Percentiles rank a stretch among this genome's conserved stretches.
These are phyloP conservation scores for Penicillium sp. DNA, from an alignment of 2,329 filamentous ascomycete genomes.

Conservation along the genomic window DNA sequence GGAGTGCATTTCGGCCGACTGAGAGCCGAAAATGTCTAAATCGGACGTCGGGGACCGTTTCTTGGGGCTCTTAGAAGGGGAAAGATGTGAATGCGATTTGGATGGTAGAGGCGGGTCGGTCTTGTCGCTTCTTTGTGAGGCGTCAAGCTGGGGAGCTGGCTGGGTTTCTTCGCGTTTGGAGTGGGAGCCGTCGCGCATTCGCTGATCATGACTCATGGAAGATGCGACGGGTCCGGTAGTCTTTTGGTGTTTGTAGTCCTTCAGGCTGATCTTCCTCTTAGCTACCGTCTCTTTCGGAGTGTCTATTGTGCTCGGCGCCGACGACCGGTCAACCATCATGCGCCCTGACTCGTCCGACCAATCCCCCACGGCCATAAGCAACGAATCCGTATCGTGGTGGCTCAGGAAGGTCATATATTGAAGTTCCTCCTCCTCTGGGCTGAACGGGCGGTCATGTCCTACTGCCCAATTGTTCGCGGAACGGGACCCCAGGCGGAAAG, in stretches of 20 bases:
- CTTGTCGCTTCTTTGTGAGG: conserved; percentile 15
- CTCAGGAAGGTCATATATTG: conserved; percentile 60
- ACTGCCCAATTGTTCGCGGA: conserved; percentile 46
- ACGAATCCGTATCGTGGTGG: conserved; percentile 52
- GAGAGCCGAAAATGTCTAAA: conserved; percentile 12
- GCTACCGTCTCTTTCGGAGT: conserved; percentile 39
- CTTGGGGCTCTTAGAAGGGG: conserved; percentile 18
- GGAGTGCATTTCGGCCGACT: conserved; percentile 25
- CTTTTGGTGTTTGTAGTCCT: conserved; percentile 56
- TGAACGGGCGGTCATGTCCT: conserved; percentile 50
- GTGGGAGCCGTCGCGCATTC: conserved; percentile 16
- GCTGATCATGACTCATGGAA: conserved; percentile 22
- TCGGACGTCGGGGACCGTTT: conserved; percentile 28
- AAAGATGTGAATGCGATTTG: conserved; percentile 13
- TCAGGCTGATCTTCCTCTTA: conserved; percentile 60
- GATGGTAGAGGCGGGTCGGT: conserved; percentile 8
- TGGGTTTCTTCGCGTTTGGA: conserved; percentile 19
- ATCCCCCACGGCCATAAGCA: conserved; percentile 50
- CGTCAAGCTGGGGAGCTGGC: conserved; percentile 17
- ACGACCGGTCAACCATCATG: conserved; percentile 42
- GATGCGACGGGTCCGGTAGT: conserved; percentile 31
- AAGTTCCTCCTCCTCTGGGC: conserved; percentile 51
- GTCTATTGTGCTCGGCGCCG: conserved; percentile 35
- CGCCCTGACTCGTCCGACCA: conserved; percentile 49
- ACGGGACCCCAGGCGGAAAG: conserved; percentile 41